Evolutionary conservation across 441 rosid genomes (phyloP), one percentile per base, ranked within the genome.

Genomic region (Euphorbia schlechtendalii): DNA sequence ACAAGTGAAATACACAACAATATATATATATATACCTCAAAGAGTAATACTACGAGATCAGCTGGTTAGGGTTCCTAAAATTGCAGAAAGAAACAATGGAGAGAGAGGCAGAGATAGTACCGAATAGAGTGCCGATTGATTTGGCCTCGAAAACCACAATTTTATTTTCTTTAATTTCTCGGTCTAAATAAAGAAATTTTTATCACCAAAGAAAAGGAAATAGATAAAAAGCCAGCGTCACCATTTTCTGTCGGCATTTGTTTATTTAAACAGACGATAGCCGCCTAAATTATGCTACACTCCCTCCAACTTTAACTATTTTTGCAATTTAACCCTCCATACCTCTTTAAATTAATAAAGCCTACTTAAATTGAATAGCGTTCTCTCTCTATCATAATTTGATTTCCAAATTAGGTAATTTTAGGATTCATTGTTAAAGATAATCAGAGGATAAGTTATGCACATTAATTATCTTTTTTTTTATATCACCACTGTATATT

Each of bases 141-240:
- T 65, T 67, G 59, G 77, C 78, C 85, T 81, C 78, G 76, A 77
- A 77, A 74, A 51, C 61, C 82, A 63, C 78, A 71, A 78, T 40
- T 20, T 55, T 20, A 6, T 2, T 20, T 18, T 18, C 5, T 22
- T 56, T 32, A 46, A 28, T 27, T 21, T 21, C 10, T 34, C 21
- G 20, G 7, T 14, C 15, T 52, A 40, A 49, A 48, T 30, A 53
- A 41, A 5, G 40, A 46, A 10, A 59, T 27, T 4, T 13, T 57
- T 3, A 48, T 40, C n/a, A 53, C 36, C 25, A 8, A 51, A 20
- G 38, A 55, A 14, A 24, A 5, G 28, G 43, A 22, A 63, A 48
- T 4, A n/a, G 59, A 27, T 5, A 15, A 24, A 15, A 4, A 0
- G n/a, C 12, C 59, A 52, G 56, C 79, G 77, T 71, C 80, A 76